A percentile compares a stretch with the other conserved stretches of the same genome.
phyloP scores from a whole-genome alignment of 331 rosid genomes.

The Malus hybrid region DNA sequence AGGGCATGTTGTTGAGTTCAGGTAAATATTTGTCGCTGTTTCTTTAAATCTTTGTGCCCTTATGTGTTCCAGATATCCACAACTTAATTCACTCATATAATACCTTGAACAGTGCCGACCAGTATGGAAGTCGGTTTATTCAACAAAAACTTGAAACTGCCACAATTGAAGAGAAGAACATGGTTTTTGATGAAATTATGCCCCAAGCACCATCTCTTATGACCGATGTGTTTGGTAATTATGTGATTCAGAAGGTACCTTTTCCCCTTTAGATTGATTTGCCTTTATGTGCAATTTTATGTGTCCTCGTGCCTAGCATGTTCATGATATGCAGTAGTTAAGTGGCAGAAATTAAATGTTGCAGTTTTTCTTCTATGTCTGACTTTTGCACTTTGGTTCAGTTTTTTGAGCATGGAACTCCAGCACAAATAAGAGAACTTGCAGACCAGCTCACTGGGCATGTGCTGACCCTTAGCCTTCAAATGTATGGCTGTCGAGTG shows the following conservation, averaged over 20 bases:
- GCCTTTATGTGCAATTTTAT: not conserved
- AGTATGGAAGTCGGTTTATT: conserved; percentile 49
- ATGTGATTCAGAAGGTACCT: conserved; percentile 49
- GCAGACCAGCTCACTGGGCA: conserved; percentile 46
- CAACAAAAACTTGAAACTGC: conserved; percentile 56
- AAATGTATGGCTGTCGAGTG: conserved; percentile 56
- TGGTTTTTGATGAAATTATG: conserved; percentile 48
- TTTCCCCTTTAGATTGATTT: not conserved
- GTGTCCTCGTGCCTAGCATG: not conserved
- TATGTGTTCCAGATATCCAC: not conserved
- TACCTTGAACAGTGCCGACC: conserved; percentile 38
- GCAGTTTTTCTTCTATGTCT: conserved; percentile 2
- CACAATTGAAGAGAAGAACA: conserved; percentile 39
- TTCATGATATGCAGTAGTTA: not conserved
- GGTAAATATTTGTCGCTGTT: conserved; percentile 9
- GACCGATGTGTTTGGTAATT: conserved; percentile 51
- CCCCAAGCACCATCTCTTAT: conserved; percentile 45
- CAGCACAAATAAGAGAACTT: conserved; percentile 42
- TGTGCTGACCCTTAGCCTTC: conserved; percentile 47
- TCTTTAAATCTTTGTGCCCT: not conserved
- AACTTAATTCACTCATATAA: not conserved
- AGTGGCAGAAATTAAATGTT: not conserved
- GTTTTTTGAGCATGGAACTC: conserved; percentile 50
- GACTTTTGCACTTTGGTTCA: conserved; percentile 13
- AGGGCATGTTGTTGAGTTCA: conserved; percentile 49